These are phyloP conservation scores for Globisporangium megalacanthum DNA, from an alignment of 352 stramenopile genomes.

Conservation along the genomic window DNA sequence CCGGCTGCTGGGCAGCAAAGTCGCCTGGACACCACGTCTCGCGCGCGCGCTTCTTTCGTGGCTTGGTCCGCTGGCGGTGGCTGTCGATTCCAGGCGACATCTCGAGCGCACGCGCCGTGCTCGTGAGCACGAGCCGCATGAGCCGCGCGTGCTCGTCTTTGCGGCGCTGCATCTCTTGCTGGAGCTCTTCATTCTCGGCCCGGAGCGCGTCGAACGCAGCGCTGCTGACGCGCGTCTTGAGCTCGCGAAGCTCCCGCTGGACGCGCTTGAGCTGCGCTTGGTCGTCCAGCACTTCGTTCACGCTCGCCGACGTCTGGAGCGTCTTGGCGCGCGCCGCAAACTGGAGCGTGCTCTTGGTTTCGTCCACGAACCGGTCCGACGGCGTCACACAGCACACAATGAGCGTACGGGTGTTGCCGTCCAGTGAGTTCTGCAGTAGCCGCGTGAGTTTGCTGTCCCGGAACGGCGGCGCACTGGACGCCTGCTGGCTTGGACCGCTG, in stretches of 20 bases:
- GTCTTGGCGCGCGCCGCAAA: slow-evolving; percentile 91
- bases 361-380: slow-evolving; percentile 67
- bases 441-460: slow-evolving; percentile 91
- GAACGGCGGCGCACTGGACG: slow-evolving; percentile 64
- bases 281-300: slow-evolving; percentile 92
- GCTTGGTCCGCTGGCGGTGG: slow-evolving; percentile 16
- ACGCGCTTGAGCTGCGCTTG: slow-evolving; percentile 73
- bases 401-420: slow-evolving; percentile 88
- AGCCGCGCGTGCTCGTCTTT: slow-evolving; percentile 56
- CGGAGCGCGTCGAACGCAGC: slow-evolving; percentile 50
- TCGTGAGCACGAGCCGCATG: slow-evolving; percentile 54
- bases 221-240: slow-evolving; percentile 58
- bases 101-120: slow-evolving; percentile 18
- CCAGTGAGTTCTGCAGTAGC: slow-evolving; percentile 88
- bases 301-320: slow-evolving; percentile 71
- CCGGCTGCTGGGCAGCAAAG: slow-evolving; percentile 19
- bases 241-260: slow-evolving; percentile 63
- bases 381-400: slow-evolving; percentile 86
- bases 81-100: slow-evolving; percentile 11
- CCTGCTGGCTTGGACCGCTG: background rate
- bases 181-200: slow-evolving; percentile 66
- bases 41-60: slow-evolving; percentile 35
- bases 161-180: slow-evolving; percentile 48
- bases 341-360: slow-evolving; percentile 89
- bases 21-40: slow-evolving; percentile 77